phyloP scores from a whole-genome alignment of 2,329 filamentous ascomycete species.

The Mycosphaerella arachidis region DNA sequence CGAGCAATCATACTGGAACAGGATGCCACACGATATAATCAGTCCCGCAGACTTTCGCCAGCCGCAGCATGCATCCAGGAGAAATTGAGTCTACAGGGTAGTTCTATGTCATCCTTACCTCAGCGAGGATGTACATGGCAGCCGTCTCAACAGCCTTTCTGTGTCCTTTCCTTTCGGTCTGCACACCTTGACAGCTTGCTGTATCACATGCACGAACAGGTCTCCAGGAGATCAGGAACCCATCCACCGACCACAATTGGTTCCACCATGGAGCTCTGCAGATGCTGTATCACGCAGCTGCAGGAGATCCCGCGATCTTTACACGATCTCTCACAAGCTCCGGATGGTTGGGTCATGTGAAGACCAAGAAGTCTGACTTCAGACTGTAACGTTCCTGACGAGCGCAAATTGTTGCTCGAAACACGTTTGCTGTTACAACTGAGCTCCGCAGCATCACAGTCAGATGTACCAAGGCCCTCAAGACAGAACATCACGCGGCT shows the following conservation, averaged over 20 bases:
- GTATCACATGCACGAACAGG: not conserved
- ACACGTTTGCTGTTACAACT: too few relatives aligned
- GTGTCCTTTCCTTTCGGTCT: not conserved
- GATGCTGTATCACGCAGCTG: not conserved
- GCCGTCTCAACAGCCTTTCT: not conserved
- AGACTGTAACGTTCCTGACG: too few relatives aligned
- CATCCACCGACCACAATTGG: not conserved
- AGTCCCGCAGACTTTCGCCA: not conserved
- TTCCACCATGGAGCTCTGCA: not conserved
- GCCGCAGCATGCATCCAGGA: not conserved
- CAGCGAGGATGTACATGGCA: not conserved
- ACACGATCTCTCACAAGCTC: not conserved
- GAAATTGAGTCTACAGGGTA: not conserved
- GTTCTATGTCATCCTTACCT: not conserved
- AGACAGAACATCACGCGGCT: not conserved
- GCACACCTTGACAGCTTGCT: not conserved
- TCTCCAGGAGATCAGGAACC: not conserved
- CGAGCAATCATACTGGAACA: not conserved
- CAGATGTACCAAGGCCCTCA: not conserved
- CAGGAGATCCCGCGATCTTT: not conserved
- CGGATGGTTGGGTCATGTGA: too few relatives aligned
- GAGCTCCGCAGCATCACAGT: too few relatives aligned
- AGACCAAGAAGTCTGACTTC: too few relatives aligned
- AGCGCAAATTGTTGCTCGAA: too few relatives aligned
- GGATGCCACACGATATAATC: not conserved